Evolutionary conservation across 305 asterid species (phyloP), one percentile per base, ranked within the genome.

Genomic region (Plantago rigida): DNA sequence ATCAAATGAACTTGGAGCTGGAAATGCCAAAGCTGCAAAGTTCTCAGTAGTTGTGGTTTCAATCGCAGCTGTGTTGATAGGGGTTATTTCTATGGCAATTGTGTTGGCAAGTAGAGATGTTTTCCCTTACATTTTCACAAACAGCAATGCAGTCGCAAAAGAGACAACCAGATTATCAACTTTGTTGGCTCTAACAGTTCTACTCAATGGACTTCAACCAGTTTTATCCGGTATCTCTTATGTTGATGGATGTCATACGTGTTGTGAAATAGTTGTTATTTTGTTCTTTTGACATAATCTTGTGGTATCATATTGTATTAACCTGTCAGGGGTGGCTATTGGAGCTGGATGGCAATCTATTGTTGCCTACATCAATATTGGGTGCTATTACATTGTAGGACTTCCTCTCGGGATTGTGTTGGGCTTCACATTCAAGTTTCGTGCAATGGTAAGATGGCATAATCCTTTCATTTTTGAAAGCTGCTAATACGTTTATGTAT

Each of bases 341-440:
- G 95, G 95, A 73, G 93, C 95, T 58, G 95, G 95, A 67, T 87
- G 95, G 95, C 95, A 87, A 68, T 56, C 85, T 5, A 22, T 84
- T 53, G 82, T 87, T 34, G 95, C 93, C 3, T 87, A 79, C 65
- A 67, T 84, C 59, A 87, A 87, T 69, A 72, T 87, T 46, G 93
- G 73, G 0, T 74, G 86, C 55, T 87, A 87, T 60, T 87, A 87
- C 80, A 65, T 84, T 39, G 69, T 87, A 9, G 93, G 95, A 45
- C 69, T 87, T 45, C 95, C 95, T 12, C 82, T 83, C 1, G 95
- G 95, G 29, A 68, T 87, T 51, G 44, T 84, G 15, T 64, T 87
- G 56, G 95, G 93, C 0, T 87, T 87, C 72, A 69, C 72, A 3
- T 77, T 84, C 54, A 52, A 73, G 51, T 56, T 80, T 3, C 87